Conservation (phyloP, 1,139 yeast species). For the Protomyces inundatus region DNA sequence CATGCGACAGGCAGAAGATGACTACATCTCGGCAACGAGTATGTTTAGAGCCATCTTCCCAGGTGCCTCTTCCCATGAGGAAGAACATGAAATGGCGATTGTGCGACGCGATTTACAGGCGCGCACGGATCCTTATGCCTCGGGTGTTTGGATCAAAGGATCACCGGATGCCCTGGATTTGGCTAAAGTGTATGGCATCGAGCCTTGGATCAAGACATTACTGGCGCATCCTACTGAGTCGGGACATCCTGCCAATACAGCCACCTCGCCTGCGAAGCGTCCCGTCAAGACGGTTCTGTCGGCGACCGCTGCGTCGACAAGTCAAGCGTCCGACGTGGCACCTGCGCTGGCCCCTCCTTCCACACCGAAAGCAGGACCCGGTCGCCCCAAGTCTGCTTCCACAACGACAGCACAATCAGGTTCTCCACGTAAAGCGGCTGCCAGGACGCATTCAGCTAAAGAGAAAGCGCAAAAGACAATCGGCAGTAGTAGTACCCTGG, state of each 20-base stretch:
- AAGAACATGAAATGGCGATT: slow-evolving; percentile 23
- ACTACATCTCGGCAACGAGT: slow-evolving; percentile 24
- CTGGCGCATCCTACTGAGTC: slow-evolving; percentile 4
- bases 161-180: slow-evolving; percentile 24
- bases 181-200: slow-evolving; percentile 26
- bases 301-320: background rate
- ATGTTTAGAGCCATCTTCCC: slow-evolving; percentile 24
- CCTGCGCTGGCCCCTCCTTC: background rate
- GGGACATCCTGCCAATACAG: slow-evolving; percentile 3
- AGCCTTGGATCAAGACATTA: slow-evolving; percentile 25
- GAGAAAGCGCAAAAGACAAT: background rate
- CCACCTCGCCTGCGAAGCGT: slow-evolving; percentile 6
- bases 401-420: background rate
- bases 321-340: background rate
- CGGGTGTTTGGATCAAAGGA: slow-evolving; percentile 27
- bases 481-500: background rate
- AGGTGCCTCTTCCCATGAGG: slow-evolving; percentile 6
- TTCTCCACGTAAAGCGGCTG: background rate
- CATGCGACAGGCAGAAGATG: slow-evolving; percentile 19
- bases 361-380: slow-evolving; percentile 9
- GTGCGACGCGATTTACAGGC: slow-evolving; percentile 19
- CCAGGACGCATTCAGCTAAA: background rate
- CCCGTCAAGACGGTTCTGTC: background rate
- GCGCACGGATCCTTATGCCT: slow-evolving; percentile 17
- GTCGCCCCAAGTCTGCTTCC: slow-evolving; percentile 1